phyloP scores from a whole-genome alignment of 2,329 filamentous ascomycete genomes.

The Verticillium dahliae region DNA sequence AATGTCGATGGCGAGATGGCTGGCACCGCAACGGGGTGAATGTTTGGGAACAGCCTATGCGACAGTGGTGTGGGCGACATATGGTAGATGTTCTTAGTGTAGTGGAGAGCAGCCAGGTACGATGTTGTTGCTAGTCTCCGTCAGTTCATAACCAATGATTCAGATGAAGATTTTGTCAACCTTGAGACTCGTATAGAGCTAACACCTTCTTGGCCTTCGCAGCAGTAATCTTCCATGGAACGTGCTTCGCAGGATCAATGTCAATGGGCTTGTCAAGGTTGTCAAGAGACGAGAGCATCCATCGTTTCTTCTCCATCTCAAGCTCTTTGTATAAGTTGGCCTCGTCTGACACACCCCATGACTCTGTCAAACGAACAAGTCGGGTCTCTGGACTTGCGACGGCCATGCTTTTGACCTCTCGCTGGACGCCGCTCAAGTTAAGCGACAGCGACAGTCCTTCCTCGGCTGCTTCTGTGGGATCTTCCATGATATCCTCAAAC shows the following conservation, averaged over 20 bases:
- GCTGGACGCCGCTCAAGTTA: conserved; percentile 33
- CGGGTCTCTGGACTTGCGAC: conserved; percentile 43
- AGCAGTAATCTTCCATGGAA: conserved; percentile 8
- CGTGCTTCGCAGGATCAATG: conserved; percentile 7
- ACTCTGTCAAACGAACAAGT: conserved; percentile 47
- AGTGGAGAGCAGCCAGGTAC: conserved; percentile 39
- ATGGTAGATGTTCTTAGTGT: conserved; percentile 34
- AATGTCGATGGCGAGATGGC: conserved; percentile 26
- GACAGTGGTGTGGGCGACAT: conserved; percentile 36
- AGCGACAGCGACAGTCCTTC: conserved; percentile 15
- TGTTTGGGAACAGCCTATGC: conserved; percentile 27
- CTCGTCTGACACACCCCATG: conserved; percentile 36
- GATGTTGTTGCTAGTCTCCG: conserved; percentile 34
- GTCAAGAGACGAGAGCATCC: conserved; percentile 54
- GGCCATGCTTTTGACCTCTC: conserved; percentile 49
- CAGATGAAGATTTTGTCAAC: conserved; percentile 23
- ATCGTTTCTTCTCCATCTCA: conserved; percentile 50
- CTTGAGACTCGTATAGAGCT: conserved; percentile 44
- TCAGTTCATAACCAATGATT: conserved; percentile 14
- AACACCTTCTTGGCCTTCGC: conserved; percentile 29
- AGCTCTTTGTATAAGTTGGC: conserved; percentile 42
- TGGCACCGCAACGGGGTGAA: conserved; percentile 31
- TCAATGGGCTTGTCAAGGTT: conserved; percentile 30
- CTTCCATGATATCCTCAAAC: conserved; percentile 15
- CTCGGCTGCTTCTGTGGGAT: conserved; percentile 8